Conservation (phyloP, 1,284 basidiomycete species). For the Laetiporus sulphureus region DNA sequence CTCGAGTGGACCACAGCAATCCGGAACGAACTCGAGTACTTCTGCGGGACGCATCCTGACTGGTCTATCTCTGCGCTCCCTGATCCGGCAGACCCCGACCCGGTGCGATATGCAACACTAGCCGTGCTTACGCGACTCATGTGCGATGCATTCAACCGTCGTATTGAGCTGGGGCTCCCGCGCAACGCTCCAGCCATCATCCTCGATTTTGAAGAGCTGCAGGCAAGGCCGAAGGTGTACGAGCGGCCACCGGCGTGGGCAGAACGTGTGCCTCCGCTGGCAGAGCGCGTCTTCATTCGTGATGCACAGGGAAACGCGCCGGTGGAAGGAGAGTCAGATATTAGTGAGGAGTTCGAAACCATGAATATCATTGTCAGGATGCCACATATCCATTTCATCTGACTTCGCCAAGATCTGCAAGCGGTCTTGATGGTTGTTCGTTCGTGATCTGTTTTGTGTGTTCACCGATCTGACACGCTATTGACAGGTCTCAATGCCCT, state of each 20-base stretch:
- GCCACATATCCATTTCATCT: conserved; percentile 21
- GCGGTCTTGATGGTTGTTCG: no score
- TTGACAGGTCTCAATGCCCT: no score
- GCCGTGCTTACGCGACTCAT: conserved; percentile 26
- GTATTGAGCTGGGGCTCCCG: conserved; percentile 26
- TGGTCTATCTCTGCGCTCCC: conserved; percentile 23
- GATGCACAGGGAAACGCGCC: conserved; percentile 13
- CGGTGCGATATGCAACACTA: conserved; percentile 23
- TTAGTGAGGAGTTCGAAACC: conserved; percentile 18
- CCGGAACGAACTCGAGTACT: conserved; percentile 26
- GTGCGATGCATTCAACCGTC: conserved; percentile 26
- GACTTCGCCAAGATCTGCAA: no score
- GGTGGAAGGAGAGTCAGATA: conserved; percentile 15
- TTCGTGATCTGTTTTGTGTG: no score
- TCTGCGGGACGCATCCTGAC: conserved; percentile 15
- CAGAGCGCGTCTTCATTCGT: conserved; percentile 17
- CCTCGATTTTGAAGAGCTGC: conserved; percentile 21
- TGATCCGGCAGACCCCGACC: conserved; percentile 21
- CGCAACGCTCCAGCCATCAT: conserved; percentile 8
- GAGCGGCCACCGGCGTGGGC: conserved; percentile 25
- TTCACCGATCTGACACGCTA: no score
- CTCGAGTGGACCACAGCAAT: conserved; percentile 15
- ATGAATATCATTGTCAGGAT: conserved; percentile 17
- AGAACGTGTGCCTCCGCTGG: conserved; percentile 15
- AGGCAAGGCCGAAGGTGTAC: conserved; percentile 24